A percentile compares a stretch with the other conserved stretches of the same genome.
Evolutionary conservation across 2,329 filamentous ascomycete genomes (phyloP).

Genomic region (Podosphaera fusca): DNA sequence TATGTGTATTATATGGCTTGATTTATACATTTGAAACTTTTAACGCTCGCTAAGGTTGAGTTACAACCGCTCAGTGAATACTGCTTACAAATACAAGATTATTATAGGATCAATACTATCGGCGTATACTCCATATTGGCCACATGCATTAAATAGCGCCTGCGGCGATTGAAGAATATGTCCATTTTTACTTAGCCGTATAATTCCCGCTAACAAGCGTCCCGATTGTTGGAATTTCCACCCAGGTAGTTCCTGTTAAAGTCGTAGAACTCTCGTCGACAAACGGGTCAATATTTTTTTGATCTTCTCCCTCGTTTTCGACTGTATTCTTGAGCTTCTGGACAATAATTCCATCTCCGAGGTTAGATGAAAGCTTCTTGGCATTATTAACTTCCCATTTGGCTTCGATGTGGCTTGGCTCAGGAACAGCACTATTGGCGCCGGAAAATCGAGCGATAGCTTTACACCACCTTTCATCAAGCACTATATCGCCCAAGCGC

Average conservation of each 20-base stretch:
- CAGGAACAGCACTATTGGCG: conserved; percentile 46
- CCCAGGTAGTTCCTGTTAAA: conserved; percentile 26
- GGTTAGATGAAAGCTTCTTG: conserved; percentile 8
- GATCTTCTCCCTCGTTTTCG: conserved; percentile 17
- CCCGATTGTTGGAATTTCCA: conserved; percentile 37
- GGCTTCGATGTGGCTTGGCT: conserved; percentile 58
- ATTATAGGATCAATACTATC: too few relatives aligned
- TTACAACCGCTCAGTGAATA: too few relatives aligned
- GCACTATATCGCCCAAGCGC: conserved; percentile 52
- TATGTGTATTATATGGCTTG: too few relatives aligned
- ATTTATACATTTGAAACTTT: too few relatives aligned
- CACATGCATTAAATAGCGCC: too few relatives aligned
- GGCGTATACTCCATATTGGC: too few relatives aligned
- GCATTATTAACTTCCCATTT: conserved; percentile 43
- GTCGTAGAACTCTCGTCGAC: conserved; percentile 29
- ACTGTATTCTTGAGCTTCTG: conserved; percentile 29
- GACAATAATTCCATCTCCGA: conserved; percentile 40
- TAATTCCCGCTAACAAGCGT: conserved; percentile 60
- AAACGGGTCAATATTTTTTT: conserved; percentile 32
- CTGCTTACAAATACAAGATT: too few relatives aligned
- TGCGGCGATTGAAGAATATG: background rate
- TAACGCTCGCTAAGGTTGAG: too few relatives aligned
- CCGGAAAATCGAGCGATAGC: conserved; percentile 61
- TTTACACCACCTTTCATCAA: conserved; percentile 40
- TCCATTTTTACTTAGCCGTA: conserved; percentile 22